Evolutionary conservation across 441 rosid genomes (phyloP).

Genomic region (Monsonia emarginata): DNA sequence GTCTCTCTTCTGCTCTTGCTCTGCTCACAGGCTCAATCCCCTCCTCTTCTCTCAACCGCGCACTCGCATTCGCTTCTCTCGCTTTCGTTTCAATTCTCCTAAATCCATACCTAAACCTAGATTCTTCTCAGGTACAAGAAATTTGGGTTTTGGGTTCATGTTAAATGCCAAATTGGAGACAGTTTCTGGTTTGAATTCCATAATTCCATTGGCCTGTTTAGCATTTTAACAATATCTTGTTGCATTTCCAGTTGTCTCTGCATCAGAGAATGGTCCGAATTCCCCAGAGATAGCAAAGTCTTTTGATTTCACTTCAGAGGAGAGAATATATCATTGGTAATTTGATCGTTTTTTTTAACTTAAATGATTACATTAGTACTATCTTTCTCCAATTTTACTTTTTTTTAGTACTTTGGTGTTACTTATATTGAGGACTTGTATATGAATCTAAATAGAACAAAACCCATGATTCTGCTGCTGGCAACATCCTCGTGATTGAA

Average conservation of each 20-base stretch:
- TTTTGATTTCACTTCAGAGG: conserved; percentile 82
- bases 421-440: not conserved
- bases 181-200: not conserved
- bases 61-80: conserved; percentile 26
- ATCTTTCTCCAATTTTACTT: not conserved
- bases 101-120: conserved; percentile 9
- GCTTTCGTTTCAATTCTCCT: conserved; percentile 18
- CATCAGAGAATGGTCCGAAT: conserved; percentile 36
- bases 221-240: conserved; percentile 2
- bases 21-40: conserved; percentile 56
- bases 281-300: conserved; percentile 74
- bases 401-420: not conserved
- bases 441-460: not conserved
- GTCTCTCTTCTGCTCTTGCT: conserved; percentile 33
- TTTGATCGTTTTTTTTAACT: not conserved
- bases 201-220: not conserved
- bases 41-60: conserved; percentile 50
- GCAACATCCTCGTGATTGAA: not conserved
- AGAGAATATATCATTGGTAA: conserved; percentile 84
- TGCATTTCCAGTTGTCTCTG: conserved; percentile 46
- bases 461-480: not conserved
- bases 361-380: not conserved
- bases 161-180: not conserved
- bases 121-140: conserved; percentile 30
- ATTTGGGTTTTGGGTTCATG: no score